These are phyloP conservation scores for Triangularia setosa DNA, from an alignment of 2,329 filamentous ascomycete species.

Conservation along the genomic window DNA sequence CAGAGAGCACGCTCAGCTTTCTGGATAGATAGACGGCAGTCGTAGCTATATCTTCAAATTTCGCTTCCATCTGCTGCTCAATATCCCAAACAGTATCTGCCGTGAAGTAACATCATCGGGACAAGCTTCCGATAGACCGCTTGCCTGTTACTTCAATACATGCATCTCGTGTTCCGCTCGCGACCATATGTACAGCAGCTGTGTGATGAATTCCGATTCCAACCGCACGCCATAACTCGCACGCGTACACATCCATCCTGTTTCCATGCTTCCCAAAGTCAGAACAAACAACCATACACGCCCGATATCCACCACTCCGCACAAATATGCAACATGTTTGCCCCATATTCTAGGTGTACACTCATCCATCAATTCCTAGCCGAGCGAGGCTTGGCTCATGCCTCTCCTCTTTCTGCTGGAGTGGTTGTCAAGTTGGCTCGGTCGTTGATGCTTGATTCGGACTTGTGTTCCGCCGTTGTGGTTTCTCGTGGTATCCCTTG, in stretches of 20 bases:
- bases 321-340: not conserved
- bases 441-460: not conserved
- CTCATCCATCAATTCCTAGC: not conserved
- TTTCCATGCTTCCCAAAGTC: not conserved
- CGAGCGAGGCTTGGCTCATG: not conserved
- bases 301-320: not conserved
- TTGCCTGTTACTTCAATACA: not conserved
- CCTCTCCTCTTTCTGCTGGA: not conserved
- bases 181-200: not conserved
- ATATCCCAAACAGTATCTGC: not conserved
- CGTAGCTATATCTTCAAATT: not conserved
- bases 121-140: not conserved
- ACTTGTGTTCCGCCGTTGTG: not conserved
- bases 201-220: not conserved
- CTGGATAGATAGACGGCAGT: not conserved
- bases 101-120: not conserved
- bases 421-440: not conserved
- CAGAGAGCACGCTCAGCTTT: no score
- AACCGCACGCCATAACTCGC: not conserved
- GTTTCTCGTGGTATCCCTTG: not conserved
- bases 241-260: not conserved
- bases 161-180: not conserved
- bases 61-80: not conserved
- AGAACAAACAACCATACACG: no score
- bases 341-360: not conserved